Conservation (phyloP, 148 eudicot genomes). For the Rhododendron ferrugineum region DNA sequence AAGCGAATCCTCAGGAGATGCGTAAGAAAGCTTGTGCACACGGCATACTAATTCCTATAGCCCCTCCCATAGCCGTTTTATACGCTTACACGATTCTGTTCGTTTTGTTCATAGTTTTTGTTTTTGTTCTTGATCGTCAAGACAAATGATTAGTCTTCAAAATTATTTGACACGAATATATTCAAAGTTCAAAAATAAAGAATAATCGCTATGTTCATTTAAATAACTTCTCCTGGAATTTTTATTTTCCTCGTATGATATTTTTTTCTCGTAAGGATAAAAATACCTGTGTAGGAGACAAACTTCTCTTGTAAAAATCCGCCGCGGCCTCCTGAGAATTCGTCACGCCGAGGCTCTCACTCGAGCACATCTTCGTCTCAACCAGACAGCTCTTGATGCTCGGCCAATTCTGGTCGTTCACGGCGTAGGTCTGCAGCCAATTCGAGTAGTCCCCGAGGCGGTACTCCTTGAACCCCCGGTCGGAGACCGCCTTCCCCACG, state of each 20-base stretch:
- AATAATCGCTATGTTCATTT: background rate
- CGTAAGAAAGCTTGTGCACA: too few relatives aligned
- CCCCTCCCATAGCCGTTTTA: too few relatives aligned
- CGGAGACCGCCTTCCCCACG: constrained; percentile 16
- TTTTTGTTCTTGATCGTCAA: too few relatives aligned
- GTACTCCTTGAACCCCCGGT: constrained; percentile 21
- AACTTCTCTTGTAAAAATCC: background rate
- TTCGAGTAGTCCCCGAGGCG: constrained; percentile 31
- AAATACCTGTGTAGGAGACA: constrained; percentile 9
- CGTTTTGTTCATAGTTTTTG: too few relatives aligned
- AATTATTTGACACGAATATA: too few relatives aligned
- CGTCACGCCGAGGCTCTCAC: background rate
- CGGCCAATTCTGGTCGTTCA: constrained; percentile 23
- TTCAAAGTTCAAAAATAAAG: too few relatives aligned
- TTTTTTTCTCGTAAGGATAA: background rate
- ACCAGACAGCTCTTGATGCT: constrained; percentile 31
- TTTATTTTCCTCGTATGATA: background rate
- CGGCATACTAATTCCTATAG: too few relatives aligned
- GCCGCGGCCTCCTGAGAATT: background rate
- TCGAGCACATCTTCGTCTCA: constrained; percentile 18
- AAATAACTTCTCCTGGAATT: too few relatives aligned
- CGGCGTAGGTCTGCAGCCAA: constrained; percentile 37
- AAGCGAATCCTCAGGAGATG: too few relatives aligned
- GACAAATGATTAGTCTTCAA: too few relatives aligned
- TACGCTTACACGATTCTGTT: too few relatives aligned